Evolutionary conservation across 2,329 filamentous ascomycete species (phyloP), one percentile per base, ranked within the genome.

Genomic region (Talaromyces sp.): DNA sequence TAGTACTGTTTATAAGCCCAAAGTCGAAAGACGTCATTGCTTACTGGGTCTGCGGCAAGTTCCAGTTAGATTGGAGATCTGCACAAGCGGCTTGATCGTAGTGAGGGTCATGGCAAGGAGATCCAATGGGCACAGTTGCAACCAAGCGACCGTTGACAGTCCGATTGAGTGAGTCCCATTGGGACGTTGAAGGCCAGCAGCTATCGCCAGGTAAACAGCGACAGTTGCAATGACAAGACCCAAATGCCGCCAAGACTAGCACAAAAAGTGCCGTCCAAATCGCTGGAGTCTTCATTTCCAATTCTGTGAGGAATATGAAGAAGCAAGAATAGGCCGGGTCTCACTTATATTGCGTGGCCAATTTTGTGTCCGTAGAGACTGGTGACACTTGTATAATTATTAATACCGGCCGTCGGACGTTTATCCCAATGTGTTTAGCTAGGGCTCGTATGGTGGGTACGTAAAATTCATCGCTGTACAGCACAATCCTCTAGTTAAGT

Each of bases 171-270:
- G 64, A 54, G 4, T 66, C 63, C 77, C 77, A 79, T 52, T 74
- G 65, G 2, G 70, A 59, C 5, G 59, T 27, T 1, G 71, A 68
- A 1, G 78, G 78, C 76, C 77, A 80, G 64, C 76, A 79, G 18
- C 42, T 60, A 54, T 77, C 66, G 44, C 67, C 55, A 6, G 69
- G 70, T 42, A 65, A 64, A 44, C 71, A 73, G n/a, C 51, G 60
- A 59, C 56, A 59, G 30, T 40, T 40, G 36, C 36, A 40, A 40
- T 40, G 36, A 7, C 36, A 40, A 40, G 36, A 40, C 12, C 36
- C 36, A n/a, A 40, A 40, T 5, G 36, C 36, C 4, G 16, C 36
- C 36, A 40, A 40, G 5, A 14, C 36, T 5, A 40, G 36, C 36
- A 40, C 36, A 16, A 14, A n/a, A 5, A 40, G 36, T 40, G 36